Base-by-base conservation (phyloP, 1,284 basidiomycete genomes). In the Sporisorium iseilematis-ciliati region DNA sequence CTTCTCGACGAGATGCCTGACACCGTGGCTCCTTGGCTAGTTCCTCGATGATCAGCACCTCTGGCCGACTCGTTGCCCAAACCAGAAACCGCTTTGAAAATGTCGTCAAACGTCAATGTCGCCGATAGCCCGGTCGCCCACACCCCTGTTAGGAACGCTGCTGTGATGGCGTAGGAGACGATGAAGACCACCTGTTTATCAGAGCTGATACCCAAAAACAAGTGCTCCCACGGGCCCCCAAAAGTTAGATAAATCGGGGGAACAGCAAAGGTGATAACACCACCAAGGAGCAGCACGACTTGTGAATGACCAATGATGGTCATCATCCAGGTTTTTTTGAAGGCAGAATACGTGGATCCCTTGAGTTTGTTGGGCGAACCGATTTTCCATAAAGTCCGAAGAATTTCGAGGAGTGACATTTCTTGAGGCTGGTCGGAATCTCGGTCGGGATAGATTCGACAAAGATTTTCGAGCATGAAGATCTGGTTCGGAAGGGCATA, bases 251-350 rank as follows among this genome's bases (percentile, higher is more conserved):
- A 67, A 12, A 40, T 12, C 6, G 46, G 56, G 1, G 46, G 26
- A n/a, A 67, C 50, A 0, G 29, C 2, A 21, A 58, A 67, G 0
- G 23, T 1, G 4, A 33, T 0, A 0, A 57, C 33, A 0, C 41
- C 65, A 4, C 8, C 43, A 0, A 67, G 50, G 4, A 67, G 18
- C 12, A 57, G 11, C 7, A 67, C 2, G 0, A 31, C 8, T 6
- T 53, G 49, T 4, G 45, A 57, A 29, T 67, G 65, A 4, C 65
- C 65, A 0, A 62, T 4, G 43, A 67, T 48, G 1, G 50, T 51
- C 50, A 67, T 40, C 65, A 67, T 67, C 65, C 65, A 67, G 12
- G 58, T 54, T 45, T 58, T 61, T 8, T 57, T 61, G 45, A 61
- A 67, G 0, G 65, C 65, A 7, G 50, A 20, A 20, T 57, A 67